Evolutionary conservation across 73 alveolate species (phyloP), one percentile per base, ranked within the genome.

Genomic region (Paraurostyla sp.): DNA sequence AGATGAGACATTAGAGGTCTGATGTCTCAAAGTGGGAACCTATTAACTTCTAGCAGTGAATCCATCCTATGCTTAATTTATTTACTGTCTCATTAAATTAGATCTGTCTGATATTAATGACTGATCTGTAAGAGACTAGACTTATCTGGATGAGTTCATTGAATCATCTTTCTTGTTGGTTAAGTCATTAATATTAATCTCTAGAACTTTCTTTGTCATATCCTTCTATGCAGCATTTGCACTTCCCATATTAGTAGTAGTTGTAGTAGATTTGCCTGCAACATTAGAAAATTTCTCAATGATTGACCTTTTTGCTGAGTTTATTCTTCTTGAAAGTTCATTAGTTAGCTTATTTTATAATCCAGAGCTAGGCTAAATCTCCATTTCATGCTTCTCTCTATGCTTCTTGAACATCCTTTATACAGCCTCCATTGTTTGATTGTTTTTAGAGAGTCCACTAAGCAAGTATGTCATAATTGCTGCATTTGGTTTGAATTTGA

Each of bases 401-500:
- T 73, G 71, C 42, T 50, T 45, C 32, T 50, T 45, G 49, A 73
- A 73, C 38, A 73, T 7, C 30, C 23, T 48, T 13, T 73, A 50
- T 0, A 73, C 71, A 9, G 57, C 3, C 33, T 73, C 87, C 71
- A 73, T 48, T 18, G 87, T 3, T 30, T 73, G 25, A 11, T 43
- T 73, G 38, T 73, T 73, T 45, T 73, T 73, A 11, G 87, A 48
- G 11, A 73, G 71, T 7, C 86, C 86, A 45, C 65, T 54, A 15
- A 68, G 54, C 13, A 85, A 57, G 49, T 33, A 85, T 0, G 63
- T 71, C 93, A 85, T 85, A 25, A 85, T 71, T 22, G 88, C 73
- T 27, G 93, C 82, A 71, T 85, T 85, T 42, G 93, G 93, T n/a
- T 51, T 36, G 51, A 85, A 30, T 50, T 36, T 40, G 57, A 52